Evolutionary conservation across 192 early-diverging fungal species (phyloP).

Genomic region (Borealophlyctis nickersoniae): DNA sequence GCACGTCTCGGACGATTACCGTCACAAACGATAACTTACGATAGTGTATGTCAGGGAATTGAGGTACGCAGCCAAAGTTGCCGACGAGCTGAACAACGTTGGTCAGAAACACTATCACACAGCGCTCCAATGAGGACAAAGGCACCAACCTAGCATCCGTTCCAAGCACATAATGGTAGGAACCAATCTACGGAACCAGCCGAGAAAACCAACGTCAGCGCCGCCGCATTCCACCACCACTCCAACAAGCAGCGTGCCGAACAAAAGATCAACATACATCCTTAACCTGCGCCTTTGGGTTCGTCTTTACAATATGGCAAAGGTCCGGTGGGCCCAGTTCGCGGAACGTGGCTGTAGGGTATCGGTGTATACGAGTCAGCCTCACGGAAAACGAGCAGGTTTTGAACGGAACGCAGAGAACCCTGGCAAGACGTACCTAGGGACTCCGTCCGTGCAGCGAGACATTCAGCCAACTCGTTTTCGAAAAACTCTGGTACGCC

Average conservation of each 20-base stretch:
- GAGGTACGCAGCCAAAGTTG: conserved; percentile 94
- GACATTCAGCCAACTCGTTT: conserved; percentile 82
- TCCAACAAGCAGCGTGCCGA: not conserved
- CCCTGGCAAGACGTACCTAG: too few relatives aligned
- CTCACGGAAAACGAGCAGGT: not conserved
- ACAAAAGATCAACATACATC: conserved; percentile 54
- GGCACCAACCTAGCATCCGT: conserved; percentile 48
- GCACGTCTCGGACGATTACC: too few relatives aligned
- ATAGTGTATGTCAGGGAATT: conserved; percentile 92
- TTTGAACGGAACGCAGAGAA: not conserved
- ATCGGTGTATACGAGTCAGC: not conserved
- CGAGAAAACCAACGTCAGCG: conserved; percentile 5
- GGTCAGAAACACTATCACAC: conserved; percentile 76
- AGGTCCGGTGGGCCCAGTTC: conserved; percentile 97
- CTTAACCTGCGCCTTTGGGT: conserved; percentile 73
- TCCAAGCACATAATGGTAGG: conserved; percentile 60
- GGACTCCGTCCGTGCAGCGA: conserved; percentile 82
- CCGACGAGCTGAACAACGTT: conserved; percentile 94
- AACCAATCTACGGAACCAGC: conserved; percentile 63
- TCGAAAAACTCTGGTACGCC: conserved; percentile 96
- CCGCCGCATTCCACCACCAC: not conserved
- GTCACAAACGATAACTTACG: too few relatives aligned
- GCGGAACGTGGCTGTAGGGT: conserved; percentile 46
- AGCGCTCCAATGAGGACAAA: too few relatives aligned
- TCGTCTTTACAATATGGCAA: conserved; percentile 92